phyloP scores from a whole-genome alignment of 2,329 filamentous ascomycete genomes.

The Colletotrichum coccodes region DNA sequence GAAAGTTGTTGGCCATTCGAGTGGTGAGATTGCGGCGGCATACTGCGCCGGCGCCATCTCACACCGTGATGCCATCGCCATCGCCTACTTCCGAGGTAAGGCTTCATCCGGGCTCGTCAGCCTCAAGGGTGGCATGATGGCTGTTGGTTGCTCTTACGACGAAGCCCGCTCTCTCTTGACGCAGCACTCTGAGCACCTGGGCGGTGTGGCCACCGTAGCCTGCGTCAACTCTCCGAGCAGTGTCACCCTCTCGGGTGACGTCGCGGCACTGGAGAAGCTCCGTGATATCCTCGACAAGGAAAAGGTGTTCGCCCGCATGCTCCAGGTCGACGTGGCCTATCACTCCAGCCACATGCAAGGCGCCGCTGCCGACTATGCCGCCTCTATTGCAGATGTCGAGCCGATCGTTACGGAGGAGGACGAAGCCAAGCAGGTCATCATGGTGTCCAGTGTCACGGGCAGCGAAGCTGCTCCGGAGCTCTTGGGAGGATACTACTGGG shows the following conservation, averaged over 20 bases:
- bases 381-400: neutral
- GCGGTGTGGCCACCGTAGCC: slow-evolving; percentile 16
- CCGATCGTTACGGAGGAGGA: too few relatives aligned
- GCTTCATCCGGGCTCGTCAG: too few relatives aligned
- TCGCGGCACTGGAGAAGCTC: slow-evolving; percentile 53
- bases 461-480: neutral
- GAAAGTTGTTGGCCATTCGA: slow-evolving; percentile 47
- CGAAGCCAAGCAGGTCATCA: slow-evolving; percentile 45
- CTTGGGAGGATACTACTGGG: slow-evolving; percentile 19
- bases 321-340: slow-evolving; percentile 6
- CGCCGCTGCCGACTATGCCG: too few relatives aligned
- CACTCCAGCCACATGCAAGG: slow-evolving; percentile 17
- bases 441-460: slow-evolving; percentile 14
- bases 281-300: slow-evolving; percentile 46
- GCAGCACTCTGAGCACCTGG: slow-evolving; percentile 23
- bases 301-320: slow-evolving; percentile 6
- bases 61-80: slow-evolving; percentile 49
- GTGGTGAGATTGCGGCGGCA: slow-evolving; percentile 53
- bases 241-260: slow-evolving; percentile 61
- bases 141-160: neutral
- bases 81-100: slow-evolving; percentile 58
- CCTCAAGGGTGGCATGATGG: neutral
- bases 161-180: slow-evolving; percentile 39
- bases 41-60: slow-evolving; percentile 48
- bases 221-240: slow-evolving; percentile 64